These are phyloP conservation scores for Codiaeum variegatum DNA, from an alignment of 441 rosid genomes.

Conservation along the genomic window DNA sequence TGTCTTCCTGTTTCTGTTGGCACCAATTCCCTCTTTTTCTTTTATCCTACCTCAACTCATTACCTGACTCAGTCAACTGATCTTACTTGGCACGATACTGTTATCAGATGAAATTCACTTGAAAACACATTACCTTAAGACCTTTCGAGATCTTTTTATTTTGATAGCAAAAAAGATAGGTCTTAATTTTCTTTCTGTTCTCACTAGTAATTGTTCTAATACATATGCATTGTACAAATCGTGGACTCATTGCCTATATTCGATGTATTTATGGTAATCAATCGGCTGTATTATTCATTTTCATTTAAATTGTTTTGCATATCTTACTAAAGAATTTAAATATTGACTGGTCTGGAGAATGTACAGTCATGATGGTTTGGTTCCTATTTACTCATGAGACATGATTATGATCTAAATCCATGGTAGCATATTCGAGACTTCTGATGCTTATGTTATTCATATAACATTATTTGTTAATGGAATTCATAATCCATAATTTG, in stretches of 20 bases:
- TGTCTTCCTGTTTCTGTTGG: background rate
- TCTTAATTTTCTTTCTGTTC: background rate
- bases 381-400: background rate
- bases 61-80: too few species aligned
- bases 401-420: background rate
- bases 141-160: background rate
- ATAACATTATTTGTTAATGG: background rate
- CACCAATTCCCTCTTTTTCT: background rate
- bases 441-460: background rate
- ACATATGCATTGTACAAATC: background rate
- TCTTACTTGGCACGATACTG: too few species aligned
- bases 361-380: background rate
- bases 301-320: background rate
- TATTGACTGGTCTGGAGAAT: background rate
- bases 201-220: background rate
- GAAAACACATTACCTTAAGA: background rate
- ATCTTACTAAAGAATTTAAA: background rate
- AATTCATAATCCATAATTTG: background rate
- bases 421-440: background rate
- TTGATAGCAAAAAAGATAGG: background rate
- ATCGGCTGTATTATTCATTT: background rate
- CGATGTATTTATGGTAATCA: background rate
- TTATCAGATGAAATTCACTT: background rate
- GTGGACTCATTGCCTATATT: background rate
- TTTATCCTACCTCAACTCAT: too few species aligned